Evolutionary conservation across 345 rosid genomes (phyloP).

Genomic region (Atalantia buxifolia): DNA sequence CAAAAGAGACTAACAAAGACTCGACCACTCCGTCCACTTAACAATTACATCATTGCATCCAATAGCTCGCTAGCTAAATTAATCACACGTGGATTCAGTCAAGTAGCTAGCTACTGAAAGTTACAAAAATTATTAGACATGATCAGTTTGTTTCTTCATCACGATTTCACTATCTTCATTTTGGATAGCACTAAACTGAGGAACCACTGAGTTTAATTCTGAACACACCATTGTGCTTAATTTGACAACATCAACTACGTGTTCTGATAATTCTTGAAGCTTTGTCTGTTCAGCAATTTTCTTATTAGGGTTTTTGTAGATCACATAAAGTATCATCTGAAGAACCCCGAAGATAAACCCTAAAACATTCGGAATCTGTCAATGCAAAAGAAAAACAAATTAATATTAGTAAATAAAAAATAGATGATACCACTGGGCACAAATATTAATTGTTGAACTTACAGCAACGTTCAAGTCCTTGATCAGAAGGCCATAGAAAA

Average conservation of each 20-base stretch:
- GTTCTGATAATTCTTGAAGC: conserved; percentile 46
- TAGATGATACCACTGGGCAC: background rate
- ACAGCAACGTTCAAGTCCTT: conserved; percentile 72
- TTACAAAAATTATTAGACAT: background rate
- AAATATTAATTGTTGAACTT: conserved; percentile 18
- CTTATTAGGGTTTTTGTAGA: conserved; percentile 55
- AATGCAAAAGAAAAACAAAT: background rate
- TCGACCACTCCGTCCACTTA: background rate
- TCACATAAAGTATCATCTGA: conserved; percentile 73
- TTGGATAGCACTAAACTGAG: conserved; percentile 19
- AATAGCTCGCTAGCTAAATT: background rate
- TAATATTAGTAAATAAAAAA: background rate
- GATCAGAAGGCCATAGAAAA: conserved; percentile 68
- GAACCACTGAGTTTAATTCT: conserved; percentile 35
- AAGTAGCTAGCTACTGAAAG: background rate
- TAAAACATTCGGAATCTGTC: conserved; percentile 72
- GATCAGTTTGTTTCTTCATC: conserved; percentile 23
- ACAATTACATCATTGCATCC: background rate
- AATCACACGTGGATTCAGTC: background rate
- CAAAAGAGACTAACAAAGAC: background rate
- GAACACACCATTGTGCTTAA: conserved; percentile 37
- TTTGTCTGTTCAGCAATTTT: conserved; percentile 35
- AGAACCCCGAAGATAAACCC: conserved; percentile 72
- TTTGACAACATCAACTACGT: conserved; percentile 45
- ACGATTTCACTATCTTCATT: conserved; percentile 14